Base-by-base conservation (phyloP, 257 asterid species). In the Orobanche coerulescens region DNA sequence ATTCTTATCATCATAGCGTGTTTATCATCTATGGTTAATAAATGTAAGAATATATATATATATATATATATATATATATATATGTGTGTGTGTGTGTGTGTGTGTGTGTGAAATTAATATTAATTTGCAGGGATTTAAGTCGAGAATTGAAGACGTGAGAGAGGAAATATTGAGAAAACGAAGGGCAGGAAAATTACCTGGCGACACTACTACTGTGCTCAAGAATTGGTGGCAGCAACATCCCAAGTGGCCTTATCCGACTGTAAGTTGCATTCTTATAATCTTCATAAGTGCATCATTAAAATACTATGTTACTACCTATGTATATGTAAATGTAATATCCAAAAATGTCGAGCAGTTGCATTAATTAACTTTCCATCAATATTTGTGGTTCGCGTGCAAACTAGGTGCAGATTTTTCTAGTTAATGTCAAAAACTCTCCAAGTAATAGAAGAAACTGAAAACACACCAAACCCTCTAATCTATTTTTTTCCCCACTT, bases 191-290 rank as follows among this genome's bases (percentile, higher is more conserved):
- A 86, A 86, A 69, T 67, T 86, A 69, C 95, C 95, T 0, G 90
- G 95, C 40, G 90, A 86, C 75, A 86, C 95, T 9, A 86, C 95
- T 19, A 71, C 79, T 24, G 87, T 82, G 51, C 73, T 86, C 9
- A 86, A 86, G 80, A 66, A 75, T 53, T 86, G 95, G 95, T 86
- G 95, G 95, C 89, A 81, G 69, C 89, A 83, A 48, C 95, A 86
- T 50, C 71, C 95, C 0, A 86, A 86, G 76, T 86, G 95, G 95
- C 95, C 95, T 43, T 86, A 86, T 69, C 95, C 95, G 31, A 86
- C 95, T 58, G 95, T 86, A 50, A 78, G 13, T 36, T 1, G 6
- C 11, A 36, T 36, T 36, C 2, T 36, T 36, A 36, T 36, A 36
- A 36, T 36, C 11, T 5, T 36, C 1, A 36, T 36, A 36, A 36